Evolutionary conservation across 169 alveolate species (phyloP).

Genomic region (Fabrea salina): DNA sequence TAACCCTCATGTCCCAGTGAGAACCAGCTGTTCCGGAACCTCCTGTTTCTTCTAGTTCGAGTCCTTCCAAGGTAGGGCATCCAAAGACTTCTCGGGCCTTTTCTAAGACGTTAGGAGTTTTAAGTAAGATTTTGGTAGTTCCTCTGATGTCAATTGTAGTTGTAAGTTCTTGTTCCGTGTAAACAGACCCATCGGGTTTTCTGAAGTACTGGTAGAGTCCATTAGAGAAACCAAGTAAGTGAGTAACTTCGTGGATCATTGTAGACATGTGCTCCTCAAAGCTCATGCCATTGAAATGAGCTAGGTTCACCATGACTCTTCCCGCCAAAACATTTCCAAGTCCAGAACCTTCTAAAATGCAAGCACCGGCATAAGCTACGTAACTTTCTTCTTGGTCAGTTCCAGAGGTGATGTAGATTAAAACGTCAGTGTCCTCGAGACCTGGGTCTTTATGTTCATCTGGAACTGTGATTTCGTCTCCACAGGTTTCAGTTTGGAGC

Average conservation of each 20-base stretch:
- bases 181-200: neutral
- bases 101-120: constrained; percentile 38
- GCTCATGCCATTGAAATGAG: too few relatives aligned
- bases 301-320: neutral
- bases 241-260: constrained; percentile 28
- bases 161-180: neutral
- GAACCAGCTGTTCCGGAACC: constrained; percentile 51
- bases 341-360: neutral
- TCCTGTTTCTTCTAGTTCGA: constrained; percentile 54
- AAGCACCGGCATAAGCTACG: neutral
- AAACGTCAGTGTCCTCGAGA: constrained; percentile 27
- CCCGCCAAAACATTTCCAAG: neutral
- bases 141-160: neutral
- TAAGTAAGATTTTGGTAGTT: neutral
- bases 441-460: neutral
- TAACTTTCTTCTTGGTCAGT: neutral
- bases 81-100: constrained; percentile 41
- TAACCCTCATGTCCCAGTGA: constrained; percentile 53
- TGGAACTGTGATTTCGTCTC: too few relatives aligned
- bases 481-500: too few relatives aligned
- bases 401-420: constrained; percentile 2
- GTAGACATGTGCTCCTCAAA: neutral
- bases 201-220: neutral
- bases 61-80: constrained; percentile 45
- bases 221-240: neutral